Evolutionary conservation across 306 rosid genomes (phyloP).

Genomic region (Glycine latifolia): DNA sequence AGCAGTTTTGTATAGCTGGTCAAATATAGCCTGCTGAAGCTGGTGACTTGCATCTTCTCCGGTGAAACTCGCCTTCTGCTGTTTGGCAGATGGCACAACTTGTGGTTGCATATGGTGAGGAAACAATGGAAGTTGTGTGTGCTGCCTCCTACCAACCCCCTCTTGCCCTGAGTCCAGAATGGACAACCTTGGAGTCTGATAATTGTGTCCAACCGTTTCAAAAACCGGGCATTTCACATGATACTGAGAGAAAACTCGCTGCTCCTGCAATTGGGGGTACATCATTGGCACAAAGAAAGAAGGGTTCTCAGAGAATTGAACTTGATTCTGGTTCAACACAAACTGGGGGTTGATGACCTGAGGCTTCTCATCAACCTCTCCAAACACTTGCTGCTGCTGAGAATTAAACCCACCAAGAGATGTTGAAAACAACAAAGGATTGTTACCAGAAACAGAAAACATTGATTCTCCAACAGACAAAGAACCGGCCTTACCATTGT

Average conservation of each 20-base stretch:
- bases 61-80: constrained; percentile 58
- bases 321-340: constrained; percentile 69
- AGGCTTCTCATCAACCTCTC: constrained; percentile 72
- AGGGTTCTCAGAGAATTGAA: constrained; percentile 65
- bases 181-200: constrained; percentile 55
- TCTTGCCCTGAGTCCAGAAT: constrained; percentile 64
- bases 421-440: constrained; percentile 48
- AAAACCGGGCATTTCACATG: constrained; percentile 65
- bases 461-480: constrained; percentile 43
- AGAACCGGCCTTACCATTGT: constrained; percentile 44
- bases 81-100: constrained; percentile 54
- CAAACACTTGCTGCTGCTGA: constrained; percentile 57
- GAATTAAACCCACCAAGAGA: constrained; percentile 53
- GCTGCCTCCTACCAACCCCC: constrained; percentile 44
- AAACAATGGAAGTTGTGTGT: constrained; percentile 54
- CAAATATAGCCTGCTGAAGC: constrained; percentile 77
- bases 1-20: constrained; percentile 79
- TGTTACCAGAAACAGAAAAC: constrained; percentile 51
- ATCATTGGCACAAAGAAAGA: constrained; percentile 73
- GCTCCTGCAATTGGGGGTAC: constrained; percentile 71
- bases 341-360: constrained; percentile 73
- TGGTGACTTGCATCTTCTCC: constrained; percentile 71
- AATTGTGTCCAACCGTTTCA: constrained; percentile 55
- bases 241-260: constrained; percentile 57
- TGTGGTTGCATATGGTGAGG: constrained; percentile 70